phyloP scores from a whole-genome alignment of 768 basidiomycete species.

The Lentinula lateritia region DNA sequence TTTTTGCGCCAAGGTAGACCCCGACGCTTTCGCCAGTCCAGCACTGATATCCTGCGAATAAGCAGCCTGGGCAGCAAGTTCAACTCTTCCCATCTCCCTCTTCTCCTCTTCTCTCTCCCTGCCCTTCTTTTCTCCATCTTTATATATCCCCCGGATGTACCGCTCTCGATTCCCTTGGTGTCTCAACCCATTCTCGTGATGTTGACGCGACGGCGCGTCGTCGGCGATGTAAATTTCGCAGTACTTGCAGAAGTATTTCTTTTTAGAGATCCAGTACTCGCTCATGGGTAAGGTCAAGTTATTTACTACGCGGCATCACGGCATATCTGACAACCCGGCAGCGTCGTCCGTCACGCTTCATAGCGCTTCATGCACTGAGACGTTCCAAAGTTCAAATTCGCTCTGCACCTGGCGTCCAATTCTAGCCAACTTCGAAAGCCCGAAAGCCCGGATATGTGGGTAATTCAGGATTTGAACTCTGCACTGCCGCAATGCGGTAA shows the following conservation, averaged over 20 bases:
- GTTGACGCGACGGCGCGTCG: constrained; percentile 85
- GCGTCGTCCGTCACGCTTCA: no score
- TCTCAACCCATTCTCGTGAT: constrained; percentile 89
- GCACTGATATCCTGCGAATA: constrained; percentile 75
- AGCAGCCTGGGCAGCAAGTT: constrained; percentile 77
- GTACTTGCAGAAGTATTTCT: constrained; percentile 94
- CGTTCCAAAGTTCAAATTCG: no score
- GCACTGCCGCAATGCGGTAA: no score
- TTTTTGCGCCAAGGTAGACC: constrained; percentile 25
- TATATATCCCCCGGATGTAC: constrained; percentile 90
- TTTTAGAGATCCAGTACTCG: constrained; percentile 91
- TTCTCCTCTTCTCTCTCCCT: constrained; percentile 82
- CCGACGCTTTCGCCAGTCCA: constrained; percentile 43
- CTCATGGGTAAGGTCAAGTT: constrained; percentile 45
- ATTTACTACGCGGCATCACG: no score
- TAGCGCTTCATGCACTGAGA: no score
- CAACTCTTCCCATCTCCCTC: constrained; percentile 80
- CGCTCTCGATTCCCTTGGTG: constrained; percentile 95
- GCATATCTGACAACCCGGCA: no score
- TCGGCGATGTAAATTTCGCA: constrained; percentile 97
- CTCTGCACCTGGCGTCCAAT: no score
- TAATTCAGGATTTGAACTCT: no score
- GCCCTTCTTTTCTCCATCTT: constrained; percentile 83
- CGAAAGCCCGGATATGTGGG: no score
- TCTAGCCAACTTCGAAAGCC: no score